Evolutionary conservation across 805 yeast genomes (phyloP), one percentile per base, ranked within the genome.

Genomic region (Teunomyces barrocoloradensis): DNA sequence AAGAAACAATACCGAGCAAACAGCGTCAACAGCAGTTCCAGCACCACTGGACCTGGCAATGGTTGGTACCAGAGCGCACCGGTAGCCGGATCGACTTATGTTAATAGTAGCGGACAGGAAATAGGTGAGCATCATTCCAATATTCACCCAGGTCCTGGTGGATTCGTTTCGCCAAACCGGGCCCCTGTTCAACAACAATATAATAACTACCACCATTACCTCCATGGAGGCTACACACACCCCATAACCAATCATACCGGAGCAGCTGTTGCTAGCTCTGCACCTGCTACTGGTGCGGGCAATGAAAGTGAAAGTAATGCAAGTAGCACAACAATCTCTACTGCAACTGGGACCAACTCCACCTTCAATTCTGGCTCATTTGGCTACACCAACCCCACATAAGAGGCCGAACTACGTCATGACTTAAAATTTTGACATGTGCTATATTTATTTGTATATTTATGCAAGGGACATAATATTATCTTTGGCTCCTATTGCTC

Each of bases 1-100:
- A 52, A 52, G 32, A 50, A 50, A 30, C 48, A 47, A 12, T 52
- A 45, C 35, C 33, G 53, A 11, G 39, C 46, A 13, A 44, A 44
- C 30, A 47, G 51, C 17, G 44, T 47, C 3, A 46, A 46, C 20
- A 45, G 30, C 17, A 17, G 33, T 17, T 32, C 42, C 9, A 47
- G 36, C 29, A 34, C 25, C 6, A 20, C 43, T 13, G 43, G 34
- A n/a, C 43, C 34, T 29, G 30, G 23, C 29, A 37, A 20, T 23
- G 29, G 40, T 23, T 37, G 40, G 40, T 37, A 37, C 25, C 25
- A 23, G 29, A 23, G 25, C 10, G 40, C 17, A 11, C 40, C 27
- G 6, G 40, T 21, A 20, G 12, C 28, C 29, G 25, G 40, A 3
- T 21, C 29, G 12, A 13, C 29, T 5, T 37, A 37, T 23, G 40